Base-by-base conservation (phyloP, 306 rosid species). In the Cucurbita moschata region DNA sequence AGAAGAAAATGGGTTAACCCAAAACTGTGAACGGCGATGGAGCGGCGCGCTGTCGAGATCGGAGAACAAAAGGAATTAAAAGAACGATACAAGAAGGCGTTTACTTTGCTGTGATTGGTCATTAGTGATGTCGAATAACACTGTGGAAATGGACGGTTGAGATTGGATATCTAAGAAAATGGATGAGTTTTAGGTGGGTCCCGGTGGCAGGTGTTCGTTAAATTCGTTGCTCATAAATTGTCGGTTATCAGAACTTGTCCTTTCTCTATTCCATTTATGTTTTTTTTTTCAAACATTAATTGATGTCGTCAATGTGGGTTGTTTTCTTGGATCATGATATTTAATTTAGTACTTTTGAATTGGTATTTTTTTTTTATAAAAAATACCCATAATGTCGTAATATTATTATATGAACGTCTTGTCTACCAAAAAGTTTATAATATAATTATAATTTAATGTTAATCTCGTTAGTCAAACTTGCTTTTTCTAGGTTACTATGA, bases 161-260 rank as follows among this genome's bases (percentile, higher is more conserved):
- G 39, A 72, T 72, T 72, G 61, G 50, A 73, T 26, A 30, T 30
- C 35, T 2, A 30, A 30, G 4, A n/a, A 16, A n/a, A 18, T 2
- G 3, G 54, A 66, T 10, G 54, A 44, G 38, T 5, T 54, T 43
- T 44, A 2, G 11, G 74, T 9, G 74, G 74, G 74, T 70, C 74
- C 47, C 46, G 10, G 4, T 51, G 74, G 74, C 74, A 60, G 60
- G 74, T 70, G 74, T 70, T 70, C 74, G 74, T 70, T 70, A 70
- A 70, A 70, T 70, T 52, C 74, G 74, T 70, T 70, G 74, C 59
- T 70, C 30, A n/a, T 15, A 13, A 50, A 70, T 46, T 70, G 74
- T 70, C 74, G 60, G 74, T 35, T 50, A 15, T 51, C 35, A 8
- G 37, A 64, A 23, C 19, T 21, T 43, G n/a, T 23, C 13, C 18